Conservation (phyloP, 2,329 filamentous ascomycete genomes). For the Exophiala sp. region DNA sequence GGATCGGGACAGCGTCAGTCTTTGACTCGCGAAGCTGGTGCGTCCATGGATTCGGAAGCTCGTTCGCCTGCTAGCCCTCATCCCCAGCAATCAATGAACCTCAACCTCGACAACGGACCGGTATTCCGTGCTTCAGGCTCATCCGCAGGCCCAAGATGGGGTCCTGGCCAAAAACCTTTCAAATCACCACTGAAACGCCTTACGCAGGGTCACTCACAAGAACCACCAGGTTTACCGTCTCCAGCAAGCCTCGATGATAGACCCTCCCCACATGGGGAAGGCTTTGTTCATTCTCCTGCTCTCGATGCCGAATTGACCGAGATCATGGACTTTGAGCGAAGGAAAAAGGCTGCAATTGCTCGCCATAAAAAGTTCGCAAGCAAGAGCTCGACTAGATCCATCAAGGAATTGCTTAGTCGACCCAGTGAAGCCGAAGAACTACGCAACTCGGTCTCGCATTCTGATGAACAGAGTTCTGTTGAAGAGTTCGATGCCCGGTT, state of each 20-base stretch:
- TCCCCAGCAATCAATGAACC: not conserved
- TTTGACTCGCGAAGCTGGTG: not conserved
- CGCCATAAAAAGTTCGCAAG: constrained; percentile 24
- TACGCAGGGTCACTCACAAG: not conserved
- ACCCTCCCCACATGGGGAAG: not conserved
- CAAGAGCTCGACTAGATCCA: not conserved
- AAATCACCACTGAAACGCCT: constrained; percentile 6
- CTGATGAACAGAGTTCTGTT: not conserved
- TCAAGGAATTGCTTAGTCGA: not conserved
- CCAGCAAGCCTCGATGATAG: not conserved
- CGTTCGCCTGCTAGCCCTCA: not conserved
- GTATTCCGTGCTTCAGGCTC: not conserved
- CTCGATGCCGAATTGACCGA: constrained; percentile 28
- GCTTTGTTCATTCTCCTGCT: constrained; percentile 13
- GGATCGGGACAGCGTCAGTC: not conserved
- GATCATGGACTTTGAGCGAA: constrained; percentile 39
- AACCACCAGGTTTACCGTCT: not conserved
- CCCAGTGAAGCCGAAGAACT: not conserved
- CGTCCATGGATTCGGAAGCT: not conserved
- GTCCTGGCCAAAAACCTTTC: constrained; percentile 16
- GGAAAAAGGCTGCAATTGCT: constrained; percentile 36
- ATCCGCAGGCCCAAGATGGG: constrained; percentile 12
- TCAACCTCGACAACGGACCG: not conserved
- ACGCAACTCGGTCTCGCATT: not conserved
- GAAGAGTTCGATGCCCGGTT: constrained; percentile 9